Evolutionary conservation across 805 yeast genomes (phyloP).

Genomic region (Candida hungchunana): DNA sequence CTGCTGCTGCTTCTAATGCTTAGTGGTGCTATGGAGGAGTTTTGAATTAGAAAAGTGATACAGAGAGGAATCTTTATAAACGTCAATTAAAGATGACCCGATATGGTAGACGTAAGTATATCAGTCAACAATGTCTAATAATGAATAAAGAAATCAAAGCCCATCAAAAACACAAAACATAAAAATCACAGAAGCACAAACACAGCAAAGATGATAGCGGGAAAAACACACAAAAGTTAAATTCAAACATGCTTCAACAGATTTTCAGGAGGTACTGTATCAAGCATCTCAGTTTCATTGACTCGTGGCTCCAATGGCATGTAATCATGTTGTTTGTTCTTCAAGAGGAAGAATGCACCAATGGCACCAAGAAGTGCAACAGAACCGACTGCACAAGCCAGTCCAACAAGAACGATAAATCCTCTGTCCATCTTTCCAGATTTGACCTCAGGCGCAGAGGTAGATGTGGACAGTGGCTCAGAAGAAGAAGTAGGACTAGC

Average conservation of each 20-base stretch:
- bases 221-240: slow-evolving; percentile 1
- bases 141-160: neutral
- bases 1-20: too few relatives aligned
- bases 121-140: too few relatives aligned
- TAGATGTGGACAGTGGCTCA: slow-evolving; percentile 17
- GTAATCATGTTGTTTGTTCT: slow-evolving; percentile 37
- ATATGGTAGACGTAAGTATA: too few relatives aligned
- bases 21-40: too few relatives aligned
- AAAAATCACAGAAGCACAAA: neutral
- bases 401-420: slow-evolving; percentile 61
- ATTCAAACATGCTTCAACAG: slow-evolving; percentile 34
- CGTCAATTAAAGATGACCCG: too few relatives aligned
- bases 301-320: slow-evolving; percentile 49
- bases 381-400: slow-evolving; percentile 61
- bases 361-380: slow-evolving; percentile 37
- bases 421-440: slow-evolving; percentile 41
- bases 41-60: too few relatives aligned
- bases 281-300: slow-evolving; percentile 56
- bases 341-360: slow-evolving; percentile 34
- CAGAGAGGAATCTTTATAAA: too few relatives aligned
- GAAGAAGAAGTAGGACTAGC: slow-evolving; percentile 17
- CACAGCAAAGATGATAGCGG: slow-evolving; percentile 1
- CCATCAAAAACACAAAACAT: neutral
- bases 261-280: slow-evolving; percentile 57
- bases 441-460: slow-evolving; percentile 10